Evolutionary conservation across 805 yeast species (phyloP).

Genomic region (Tetrapisispora pingtungensis): DNA sequence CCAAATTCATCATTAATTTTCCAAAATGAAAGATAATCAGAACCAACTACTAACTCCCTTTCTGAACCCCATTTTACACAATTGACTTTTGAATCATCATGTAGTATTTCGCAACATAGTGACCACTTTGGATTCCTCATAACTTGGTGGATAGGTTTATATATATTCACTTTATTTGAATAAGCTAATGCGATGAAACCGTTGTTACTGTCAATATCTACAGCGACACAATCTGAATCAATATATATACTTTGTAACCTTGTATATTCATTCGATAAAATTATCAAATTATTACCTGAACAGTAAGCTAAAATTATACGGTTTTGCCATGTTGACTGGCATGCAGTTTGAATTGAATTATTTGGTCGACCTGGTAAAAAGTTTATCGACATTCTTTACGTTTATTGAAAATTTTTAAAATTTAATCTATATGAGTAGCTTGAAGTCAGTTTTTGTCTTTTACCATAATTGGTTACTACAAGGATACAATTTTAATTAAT

Average conservation of each 20-base stretch:
- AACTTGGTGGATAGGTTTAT: constrained; percentile 45
- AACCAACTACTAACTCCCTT: constrained; percentile 54
- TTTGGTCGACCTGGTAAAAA: constrained; percentile 85
- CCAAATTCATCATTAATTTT: constrained; percentile 39
- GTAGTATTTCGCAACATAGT: constrained; percentile 24
- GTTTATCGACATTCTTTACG: constrained; percentile 44
- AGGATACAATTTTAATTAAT: no score
- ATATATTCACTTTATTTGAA: constrained; percentile 36
- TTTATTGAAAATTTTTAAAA: not conserved
- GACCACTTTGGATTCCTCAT: constrained; percentile 40
- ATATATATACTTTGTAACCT: constrained; percentile 71
- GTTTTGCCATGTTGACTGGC: constrained; percentile 56
- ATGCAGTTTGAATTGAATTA: constrained; percentile 41
- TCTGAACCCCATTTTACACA: constrained; percentile 45
- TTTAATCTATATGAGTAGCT: no score
- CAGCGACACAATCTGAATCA: constrained; percentile 52
- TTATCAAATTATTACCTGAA: constrained; percentile 79
- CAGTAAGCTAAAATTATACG: constrained; percentile 62
- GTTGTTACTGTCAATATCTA: constrained; percentile 49
- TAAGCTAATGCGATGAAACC: constrained; percentile 55
- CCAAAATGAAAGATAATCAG: constrained; percentile 47
- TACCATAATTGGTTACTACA: no score
- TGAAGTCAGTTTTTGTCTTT: no score
- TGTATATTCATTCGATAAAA: constrained; percentile 41
- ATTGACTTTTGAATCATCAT: constrained; percentile 30